phyloP scores from a whole-genome alignment of 2,329 filamentous ascomycete species.

The Trichoderma oligosporum region DNA sequence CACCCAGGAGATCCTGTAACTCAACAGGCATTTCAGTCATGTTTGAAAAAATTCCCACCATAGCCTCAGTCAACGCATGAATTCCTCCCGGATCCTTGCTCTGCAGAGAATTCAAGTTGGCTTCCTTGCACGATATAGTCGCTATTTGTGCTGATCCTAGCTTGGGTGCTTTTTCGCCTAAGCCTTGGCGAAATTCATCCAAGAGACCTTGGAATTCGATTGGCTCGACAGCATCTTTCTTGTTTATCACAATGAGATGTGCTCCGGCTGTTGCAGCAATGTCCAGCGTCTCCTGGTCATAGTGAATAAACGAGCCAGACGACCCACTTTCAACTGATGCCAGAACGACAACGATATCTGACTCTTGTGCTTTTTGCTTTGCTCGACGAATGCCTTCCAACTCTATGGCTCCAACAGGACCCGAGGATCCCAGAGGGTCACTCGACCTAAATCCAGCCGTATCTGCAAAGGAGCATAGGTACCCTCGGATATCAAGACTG shows the following conservation, averaged over 20 bases:
- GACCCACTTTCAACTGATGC: conserved; percentile 62
- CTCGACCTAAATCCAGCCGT: conserved; percentile 77
- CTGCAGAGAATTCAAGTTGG: conserved; percentile 32
- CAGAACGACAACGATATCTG: conserved; percentile 80
- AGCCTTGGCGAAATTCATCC: conserved; percentile 34
- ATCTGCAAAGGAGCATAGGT: conserved; percentile 89
- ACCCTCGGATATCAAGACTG: conserved; percentile 82
- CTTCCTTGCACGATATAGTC: conserved; percentile 69
- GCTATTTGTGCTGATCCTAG: conserved; percentile 35
- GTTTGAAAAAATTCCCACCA: conserved; percentile 63
- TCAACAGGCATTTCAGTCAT: conserved; percentile 70
- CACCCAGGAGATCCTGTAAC: conserved; percentile 80
- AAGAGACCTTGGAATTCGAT: conserved; percentile 39
- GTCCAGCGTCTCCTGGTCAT: conserved; percentile 53
- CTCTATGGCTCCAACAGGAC: conserved; percentile 66
- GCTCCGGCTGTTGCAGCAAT: conserved; percentile 49
- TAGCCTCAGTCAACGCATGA: conserved; percentile 60
- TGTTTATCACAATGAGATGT: conserved; percentile 59
- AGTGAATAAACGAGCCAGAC: conserved; percentile 43
- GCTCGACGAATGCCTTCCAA: conserved; percentile 87
- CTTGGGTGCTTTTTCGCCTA: conserved; percentile 24
- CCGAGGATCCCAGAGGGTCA: conserved; percentile 5
- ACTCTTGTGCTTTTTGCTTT: conserved; percentile 72
- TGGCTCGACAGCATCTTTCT: conserved; percentile 49
- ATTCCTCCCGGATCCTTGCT: conserved; percentile 59